A percentile compares a stretch with the other conserved stretches of the same genome.
Evolutionary conservation across 768 basidiomycete species (phyloP).

Genomic region (Russula olivacea): DNA sequence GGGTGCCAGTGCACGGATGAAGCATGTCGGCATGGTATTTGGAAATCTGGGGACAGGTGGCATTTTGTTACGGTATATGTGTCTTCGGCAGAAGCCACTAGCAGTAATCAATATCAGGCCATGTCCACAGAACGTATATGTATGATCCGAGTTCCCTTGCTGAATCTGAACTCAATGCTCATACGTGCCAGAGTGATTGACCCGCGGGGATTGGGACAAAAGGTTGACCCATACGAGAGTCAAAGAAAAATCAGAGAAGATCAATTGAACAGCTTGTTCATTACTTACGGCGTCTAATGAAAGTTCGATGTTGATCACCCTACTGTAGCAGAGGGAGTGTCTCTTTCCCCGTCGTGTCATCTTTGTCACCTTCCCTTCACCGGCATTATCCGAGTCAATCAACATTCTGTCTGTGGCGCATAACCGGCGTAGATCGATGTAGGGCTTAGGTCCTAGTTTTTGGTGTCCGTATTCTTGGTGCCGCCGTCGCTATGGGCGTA

Average conservation of each 20-base stretch:
- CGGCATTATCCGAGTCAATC: constrained; percentile 14
- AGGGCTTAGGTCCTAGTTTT: not conserved
- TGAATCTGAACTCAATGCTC: not conserved
- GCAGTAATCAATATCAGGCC: not conserved
- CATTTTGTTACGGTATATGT: constrained; percentile 18
- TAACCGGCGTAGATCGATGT: constrained; percentile 1
- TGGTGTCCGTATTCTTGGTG: not conserved
- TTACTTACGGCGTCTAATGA: constrained; percentile 4
- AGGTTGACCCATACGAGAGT: not conserved
- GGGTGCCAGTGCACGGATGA: not conserved
- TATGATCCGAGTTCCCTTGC: not conserved
- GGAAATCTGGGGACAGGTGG: constrained; percentile 22
- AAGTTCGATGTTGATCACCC: constrained; percentile 6
- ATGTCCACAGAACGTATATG: not conserved
- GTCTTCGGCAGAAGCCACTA: not conserved
- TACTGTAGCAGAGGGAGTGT: constrained; percentile 1
- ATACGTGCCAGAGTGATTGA: not conserved
- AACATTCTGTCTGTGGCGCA: not conserved
- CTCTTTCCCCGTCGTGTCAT: constrained; percentile 1
- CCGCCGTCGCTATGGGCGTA: not conserved
- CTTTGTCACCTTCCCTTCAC: constrained; percentile 9
- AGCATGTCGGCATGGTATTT: constrained; percentile 22
- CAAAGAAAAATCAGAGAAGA: not conserved
- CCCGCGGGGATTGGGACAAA: not conserved
- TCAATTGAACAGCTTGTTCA: not conserved